Conservation (phyloP, 805 yeast genomes). For the Ogataea allantospora region DNA sequence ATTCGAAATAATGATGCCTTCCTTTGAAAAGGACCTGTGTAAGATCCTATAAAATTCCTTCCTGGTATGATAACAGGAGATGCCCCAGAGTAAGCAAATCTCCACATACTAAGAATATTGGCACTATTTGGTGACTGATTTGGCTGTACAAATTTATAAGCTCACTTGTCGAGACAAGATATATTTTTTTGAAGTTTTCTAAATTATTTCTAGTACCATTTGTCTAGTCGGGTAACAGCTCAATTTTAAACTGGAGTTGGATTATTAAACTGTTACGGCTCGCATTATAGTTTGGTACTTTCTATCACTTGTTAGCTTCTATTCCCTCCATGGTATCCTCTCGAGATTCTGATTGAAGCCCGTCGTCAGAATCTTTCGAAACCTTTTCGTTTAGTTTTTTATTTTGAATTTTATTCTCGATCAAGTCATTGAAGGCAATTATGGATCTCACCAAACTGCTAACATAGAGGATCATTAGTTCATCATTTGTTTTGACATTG, state of each 20-base stretch:
- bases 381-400: constrained; percentile 44
- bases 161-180: background rate
- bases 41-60: background rate
- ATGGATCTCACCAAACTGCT: constrained; percentile 89
- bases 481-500: constrained; percentile 92
- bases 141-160: background rate
- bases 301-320: constrained; percentile 10
- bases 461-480: constrained; percentile 89
- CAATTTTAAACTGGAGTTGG: too few species aligned
- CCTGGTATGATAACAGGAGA: background rate
- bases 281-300: too few species aligned
- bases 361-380: constrained; percentile 14
- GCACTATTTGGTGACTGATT: background rate
- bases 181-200: constrained; percentile 1
- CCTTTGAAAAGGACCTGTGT: background rate
- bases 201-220: too few species aligned
- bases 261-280: too few species aligned
- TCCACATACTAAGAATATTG: background rate
- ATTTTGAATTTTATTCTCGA: constrained; percentile 91
- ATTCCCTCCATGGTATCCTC: constrained; percentile 19
- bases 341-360: constrained; percentile 24
- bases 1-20: background rate
- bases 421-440: constrained; percentile 93
- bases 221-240: constrained; percentile 9
- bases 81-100: background rate